Percentiles rank a stretch among this genome's conserved stretches.
phyloP scores from a whole-genome alignment of 208 protist species.

The Kentomonas sorsogonicus region DNA sequence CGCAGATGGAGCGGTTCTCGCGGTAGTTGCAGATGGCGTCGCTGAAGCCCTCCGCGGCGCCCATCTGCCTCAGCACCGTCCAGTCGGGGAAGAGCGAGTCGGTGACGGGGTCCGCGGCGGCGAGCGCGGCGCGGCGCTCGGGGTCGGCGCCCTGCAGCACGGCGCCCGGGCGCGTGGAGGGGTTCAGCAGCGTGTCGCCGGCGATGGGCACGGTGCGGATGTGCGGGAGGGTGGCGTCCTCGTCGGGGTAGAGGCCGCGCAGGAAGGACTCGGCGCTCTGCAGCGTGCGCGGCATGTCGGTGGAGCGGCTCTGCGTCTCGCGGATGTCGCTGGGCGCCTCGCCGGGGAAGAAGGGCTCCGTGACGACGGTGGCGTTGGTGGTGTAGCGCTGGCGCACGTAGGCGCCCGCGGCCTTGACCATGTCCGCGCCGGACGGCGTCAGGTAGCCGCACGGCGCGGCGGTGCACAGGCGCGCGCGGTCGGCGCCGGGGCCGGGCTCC shows the following conservation, averaged over 20 bases:
- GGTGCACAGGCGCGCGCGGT: conserved; percentile 17
- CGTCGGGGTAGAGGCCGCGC: conserved; percentile 37
- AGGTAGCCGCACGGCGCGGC: conserved; percentile 34
- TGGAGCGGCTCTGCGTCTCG: conserved; percentile 49
- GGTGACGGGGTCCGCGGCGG: conserved; percentile 8
- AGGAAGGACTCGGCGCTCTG: conserved; percentile 49
- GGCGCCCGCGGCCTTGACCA: conserved; percentile 29
- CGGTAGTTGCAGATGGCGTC: conserved; percentile 26
- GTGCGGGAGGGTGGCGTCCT: conserved; percentile 27
- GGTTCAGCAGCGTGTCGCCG: conserved; percentile 35
- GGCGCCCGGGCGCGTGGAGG: conserved; percentile 17
- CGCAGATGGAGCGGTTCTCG: conserved; percentile 27
- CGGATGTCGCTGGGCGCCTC: conserved; percentile 27
- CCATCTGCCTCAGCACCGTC: conserved; percentile 19
- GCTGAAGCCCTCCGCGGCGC: conserved; percentile 22
- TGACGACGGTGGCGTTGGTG: conserved; percentile 11
- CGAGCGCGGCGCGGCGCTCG: conserved; percentile 1
- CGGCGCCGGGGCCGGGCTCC: too few relatives aligned
- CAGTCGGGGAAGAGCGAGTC: conserved; percentile 17
- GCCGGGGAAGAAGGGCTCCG: conserved; percentile 17
- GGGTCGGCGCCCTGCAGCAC: conserved; percentile 24
- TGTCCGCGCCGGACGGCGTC: conserved; percentile 22
- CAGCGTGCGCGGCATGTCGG: conserved; percentile 47
- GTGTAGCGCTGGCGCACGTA: conserved; percentile 35
- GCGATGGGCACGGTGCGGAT: conserved; percentile 31